Evolutionary conservation across 2,329 filamentous ascomycete species (phyloP), one percentile per base, ranked within the genome.

Genomic region (Sphaerulina vaccinii): DNA sequence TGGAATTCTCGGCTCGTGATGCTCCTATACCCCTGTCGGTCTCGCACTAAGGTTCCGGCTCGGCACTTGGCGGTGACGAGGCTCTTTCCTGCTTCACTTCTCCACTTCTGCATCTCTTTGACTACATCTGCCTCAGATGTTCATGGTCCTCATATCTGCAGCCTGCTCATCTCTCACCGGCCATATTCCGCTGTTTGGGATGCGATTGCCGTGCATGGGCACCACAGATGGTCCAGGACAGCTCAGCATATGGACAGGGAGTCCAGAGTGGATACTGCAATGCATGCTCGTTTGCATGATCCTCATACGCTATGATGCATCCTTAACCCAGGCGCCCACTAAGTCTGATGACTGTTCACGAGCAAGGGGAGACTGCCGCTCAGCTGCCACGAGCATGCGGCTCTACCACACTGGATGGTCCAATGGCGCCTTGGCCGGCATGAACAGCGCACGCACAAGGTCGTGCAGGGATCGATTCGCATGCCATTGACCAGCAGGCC

Each of bases 371-470:
- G 13, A 19, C 15, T 16, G 24, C 13, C 39, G 19, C 37, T 53
- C 51, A 45, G 51, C 51, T 54, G 35, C 40, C 40, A 54, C 39
- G 27, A 39, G 40, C 40, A 44, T 46, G 51, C 43, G 21, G 44
- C 21, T 19, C n/a, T 35, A 16, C 50, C 29, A 38, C 36, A 47
- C 35, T 47, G 43, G 19, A 16, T 37, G 22, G 35, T 38, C 21
- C 42, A 47, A 41, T 47, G 43, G 19, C 27, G 42, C 27, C 37
- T 46, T 48, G 33, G 43, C 5, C 45, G 23, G 44, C 44, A 53
- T 35, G 38, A 37, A 42, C 44, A 43, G 24, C 38, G 44, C 44
- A 43, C 42, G 50, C 43, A 48, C 43, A 36, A 21, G 19, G 46
- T 41, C 37, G 46, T 38, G 41, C 46, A 41, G 27, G 43, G 51